phyloP scores from a whole-genome alignment of 805 yeast genomes.

The Kazachstania viticola region DNA sequence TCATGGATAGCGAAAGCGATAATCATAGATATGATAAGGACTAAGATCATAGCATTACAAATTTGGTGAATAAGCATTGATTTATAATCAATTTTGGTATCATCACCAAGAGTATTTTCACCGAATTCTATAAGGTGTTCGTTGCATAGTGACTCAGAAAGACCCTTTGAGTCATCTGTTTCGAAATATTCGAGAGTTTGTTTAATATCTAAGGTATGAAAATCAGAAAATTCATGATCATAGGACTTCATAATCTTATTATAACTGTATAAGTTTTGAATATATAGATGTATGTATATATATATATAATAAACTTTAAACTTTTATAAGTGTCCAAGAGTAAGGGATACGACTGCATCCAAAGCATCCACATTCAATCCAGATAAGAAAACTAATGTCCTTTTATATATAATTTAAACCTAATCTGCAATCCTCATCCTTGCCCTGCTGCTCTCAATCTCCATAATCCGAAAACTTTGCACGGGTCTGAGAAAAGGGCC shows the following conservation, averaged over 20 bases:
- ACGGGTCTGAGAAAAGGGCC: too few relatives aligned
- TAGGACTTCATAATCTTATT: constrained; percentile 5
- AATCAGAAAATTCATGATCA: constrained; percentile 26
- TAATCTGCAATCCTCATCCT: too few relatives aligned
- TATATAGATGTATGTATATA: too few relatives aligned
- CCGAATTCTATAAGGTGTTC: constrained; percentile 66
- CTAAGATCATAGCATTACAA: constrained; percentile 82
- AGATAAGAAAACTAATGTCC: too few relatives aligned
- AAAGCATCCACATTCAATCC: too few relatives aligned
- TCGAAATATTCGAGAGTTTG: constrained; percentile 50
- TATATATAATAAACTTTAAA: too few relatives aligned
- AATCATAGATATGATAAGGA: constrained; percentile 79
- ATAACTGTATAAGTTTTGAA: background rate
- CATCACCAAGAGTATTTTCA: constrained; percentile 68
- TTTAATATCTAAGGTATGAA: constrained; percentile 44
- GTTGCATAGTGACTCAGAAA: constrained; percentile 54
- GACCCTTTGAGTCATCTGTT: constrained; percentile 51
- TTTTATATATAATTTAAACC: too few relatives aligned
- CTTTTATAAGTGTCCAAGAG: too few relatives aligned
- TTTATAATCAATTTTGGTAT: constrained; percentile 54
- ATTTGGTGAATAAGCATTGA: constrained; percentile 74
- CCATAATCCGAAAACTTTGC: too few relatives aligned
- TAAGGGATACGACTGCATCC: too few relatives aligned
- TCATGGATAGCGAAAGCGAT: constrained; percentile 85
- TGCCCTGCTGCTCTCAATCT: too few relatives aligned